phyloP scores from a whole-genome alignment of 495 filamentous ascomycete genomes.

The Cenococcum geophilum region DNA sequence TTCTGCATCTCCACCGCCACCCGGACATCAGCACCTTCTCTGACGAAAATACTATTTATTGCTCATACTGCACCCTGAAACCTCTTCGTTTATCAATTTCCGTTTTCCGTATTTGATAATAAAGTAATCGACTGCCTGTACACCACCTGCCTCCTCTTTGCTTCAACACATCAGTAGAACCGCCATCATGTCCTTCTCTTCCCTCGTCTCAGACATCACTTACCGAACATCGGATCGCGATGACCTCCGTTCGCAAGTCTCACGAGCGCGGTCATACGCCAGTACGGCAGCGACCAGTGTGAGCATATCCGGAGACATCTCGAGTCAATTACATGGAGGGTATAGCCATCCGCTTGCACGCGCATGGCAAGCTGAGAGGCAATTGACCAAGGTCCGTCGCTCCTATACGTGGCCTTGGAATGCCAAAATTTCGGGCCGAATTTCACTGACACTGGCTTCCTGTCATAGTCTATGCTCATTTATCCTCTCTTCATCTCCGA shows the following conservation, averaged over 20 bases:
- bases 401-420: not conserved
- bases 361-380: conserved; percentile 92
- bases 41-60: not conserved
- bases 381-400: conserved; percentile 79
- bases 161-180: not conserved
- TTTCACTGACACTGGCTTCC: not conserved
- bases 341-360: conserved; percentile 88
- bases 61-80: not conserved
- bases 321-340: conserved; percentile 89
- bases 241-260: conserved; percentile 63
- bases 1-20: not conserved
- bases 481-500: conserved; percentile 97
- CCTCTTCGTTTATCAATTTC: not conserved
- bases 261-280: conserved; percentile 68
- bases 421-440: not conserved
- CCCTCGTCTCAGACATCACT: conserved; percentile 78
- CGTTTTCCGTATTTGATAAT: not conserved
- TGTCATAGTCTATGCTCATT: conserved; percentile 83
- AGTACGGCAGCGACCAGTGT: conserved; percentile 91
- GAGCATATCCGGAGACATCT: conserved; percentile 86
- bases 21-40: not conserved
- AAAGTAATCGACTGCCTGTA: not conserved
- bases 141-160: not conserved
- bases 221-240: conserved; percentile 56
- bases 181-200: conserved; percentile 78